phyloP scores from a whole-genome alignment of 805 yeast genomes.

The Candida tallmaniae region DNA sequence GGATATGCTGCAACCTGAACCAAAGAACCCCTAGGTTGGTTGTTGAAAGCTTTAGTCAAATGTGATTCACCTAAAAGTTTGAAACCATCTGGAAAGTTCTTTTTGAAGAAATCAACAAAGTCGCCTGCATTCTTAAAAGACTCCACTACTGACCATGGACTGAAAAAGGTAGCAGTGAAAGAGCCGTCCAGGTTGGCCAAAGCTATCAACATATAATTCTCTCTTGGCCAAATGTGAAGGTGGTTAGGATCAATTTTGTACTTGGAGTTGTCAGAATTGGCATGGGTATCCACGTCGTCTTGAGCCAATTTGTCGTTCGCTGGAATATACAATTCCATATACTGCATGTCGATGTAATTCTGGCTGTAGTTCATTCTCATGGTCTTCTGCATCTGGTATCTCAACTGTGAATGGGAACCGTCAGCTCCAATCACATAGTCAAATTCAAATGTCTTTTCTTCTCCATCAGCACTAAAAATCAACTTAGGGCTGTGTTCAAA shows the following conservation, averaged over 20 bases:
- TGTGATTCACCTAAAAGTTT: conserved; percentile 57
- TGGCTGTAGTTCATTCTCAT: conserved; percentile 69
- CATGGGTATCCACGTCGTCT: conserved; percentile 9
- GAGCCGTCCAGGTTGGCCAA: conserved; percentile 81
- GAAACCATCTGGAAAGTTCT: conserved; percentile 72
- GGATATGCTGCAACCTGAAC: conserved; percentile 68
- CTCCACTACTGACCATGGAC: conserved; percentile 68
- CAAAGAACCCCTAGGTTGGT: conserved; percentile 73
- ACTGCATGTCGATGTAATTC: conserved; percentile 78
- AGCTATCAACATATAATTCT: conserved; percentile 83
- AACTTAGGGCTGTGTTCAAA: conserved; percentile 17
- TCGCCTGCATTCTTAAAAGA: conserved; percentile 40
- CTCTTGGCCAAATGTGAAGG: conserved; percentile 91
- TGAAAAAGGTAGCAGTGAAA: conserved; percentile 86
- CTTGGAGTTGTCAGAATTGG: conserved; percentile 8
- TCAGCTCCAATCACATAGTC: conserved; percentile 80
- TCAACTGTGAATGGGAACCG: conserved; percentile 74
- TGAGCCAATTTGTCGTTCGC: conserved; percentile 17
- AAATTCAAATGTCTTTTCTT: conserved; percentile 22
- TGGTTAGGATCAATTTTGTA: conserved; percentile 67
- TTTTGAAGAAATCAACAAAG: conserved; percentile 50
- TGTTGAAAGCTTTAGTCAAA: conserved; percentile 46
- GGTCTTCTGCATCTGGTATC: conserved; percentile 62
- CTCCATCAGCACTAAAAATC: conserved; percentile 16
- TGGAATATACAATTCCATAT: conserved; percentile 72